Evolutionary conservation across 352 stramenopile genomes (phyloP).

Genomic region (Sclerospora graminicola): DNA sequence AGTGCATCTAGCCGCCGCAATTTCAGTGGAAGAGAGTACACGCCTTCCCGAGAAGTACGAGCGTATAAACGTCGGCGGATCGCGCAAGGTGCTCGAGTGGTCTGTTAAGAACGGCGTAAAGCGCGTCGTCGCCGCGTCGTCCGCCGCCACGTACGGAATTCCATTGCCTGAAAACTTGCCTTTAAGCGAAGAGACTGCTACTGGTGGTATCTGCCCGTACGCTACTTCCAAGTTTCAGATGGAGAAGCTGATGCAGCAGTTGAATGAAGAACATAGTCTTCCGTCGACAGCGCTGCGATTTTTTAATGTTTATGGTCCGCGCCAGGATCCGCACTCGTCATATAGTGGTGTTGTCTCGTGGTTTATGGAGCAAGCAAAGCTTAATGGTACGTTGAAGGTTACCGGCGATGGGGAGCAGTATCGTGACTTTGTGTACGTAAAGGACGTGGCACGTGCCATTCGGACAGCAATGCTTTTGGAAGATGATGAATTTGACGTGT

Average conservation of each 20-base stretch:
- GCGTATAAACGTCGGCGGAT: slow-evolving; percentile 76
- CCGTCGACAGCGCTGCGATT: slow-evolving; percentile 71
- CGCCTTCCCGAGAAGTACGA: slow-evolving; percentile 81
- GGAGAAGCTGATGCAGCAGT: slow-evolving; percentile 70
- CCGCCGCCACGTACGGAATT: slow-evolving; percentile 64
- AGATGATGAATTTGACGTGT: slow-evolving; percentile 67
- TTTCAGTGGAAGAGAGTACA: slow-evolving; percentile 80
- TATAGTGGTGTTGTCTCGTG: slow-evolving; percentile 79
- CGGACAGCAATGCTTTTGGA: slow-evolving; percentile 63
- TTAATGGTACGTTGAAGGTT: slow-evolving; percentile 62
- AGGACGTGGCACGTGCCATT: slow-evolving; percentile 74
- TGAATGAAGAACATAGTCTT: slow-evolving; percentile 55
- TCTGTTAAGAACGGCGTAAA: slow-evolving; percentile 64
- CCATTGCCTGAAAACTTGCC: slow-evolving; percentile 56
- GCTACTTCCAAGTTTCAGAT: slow-evolving; percentile 80
- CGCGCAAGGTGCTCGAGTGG: slow-evolving; percentile 75
- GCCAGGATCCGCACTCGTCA: slow-evolving; percentile 72
- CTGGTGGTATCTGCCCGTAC: slow-evolving; percentile 72
- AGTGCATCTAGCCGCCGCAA: slow-evolving; percentile 71
- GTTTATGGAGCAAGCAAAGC: slow-evolving; percentile 74
- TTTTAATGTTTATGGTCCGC: slow-evolving; percentile 80
- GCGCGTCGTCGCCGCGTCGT: slow-evolving; percentile 71
- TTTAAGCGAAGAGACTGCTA: slow-evolving; percentile 61
- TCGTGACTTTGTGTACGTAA: slow-evolving; percentile 82
- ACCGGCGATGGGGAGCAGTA: slow-evolving; percentile 70